Evolutionary conservation across 2,329 filamentous ascomycete species (phyloP), one percentile per base, ranked within the genome.

Genomic region (Alternaria alternata): DNA sequence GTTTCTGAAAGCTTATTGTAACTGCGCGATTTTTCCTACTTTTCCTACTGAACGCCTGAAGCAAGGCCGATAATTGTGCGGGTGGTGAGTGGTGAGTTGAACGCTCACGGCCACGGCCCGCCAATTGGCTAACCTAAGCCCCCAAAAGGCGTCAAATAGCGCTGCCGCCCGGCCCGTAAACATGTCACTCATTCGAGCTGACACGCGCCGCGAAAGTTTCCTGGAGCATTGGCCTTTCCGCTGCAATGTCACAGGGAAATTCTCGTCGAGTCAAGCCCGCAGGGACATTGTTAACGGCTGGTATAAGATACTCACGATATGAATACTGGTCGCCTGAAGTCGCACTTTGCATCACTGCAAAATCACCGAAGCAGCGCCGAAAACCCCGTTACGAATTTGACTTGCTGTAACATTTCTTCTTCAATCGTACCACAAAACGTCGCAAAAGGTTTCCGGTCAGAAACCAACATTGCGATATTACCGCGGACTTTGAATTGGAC

Each of bases 281-380:
- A 47, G 32, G 11, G n/a, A 9, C n/a, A 26, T 34, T 42, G 55
- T 39, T 16, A 42, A 42, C 38, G 36, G 34, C 42, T 48, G 42
- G 4, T 28, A 28, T 41, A 44, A 24, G 14, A 28, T 42, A 48
- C 16, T 49, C 22, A 24, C 26, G 18, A 28, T 12, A 20, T 34
- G 39, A 42, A 16, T 20, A 24, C 12, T 22, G 26, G 11, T 30
- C 24, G 55, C 34, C 34, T 54, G 20, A 32, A 54, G 32, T 47
- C 28, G 18, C 22, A 52, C 41, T 52, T 47, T 54, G 41, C 42
- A 54, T 28, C 42, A 28, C 24, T 32, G 28, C 39, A 20, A 49
- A 54, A 39, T 43, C 38, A 36, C 54, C 54, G 54, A 57, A 30
- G 54, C 54, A 57, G 54, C 18, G 47, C 54, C 54, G 54, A 39